A percentile compares a stretch with the other conserved stretches of the same genome.
These are phyloP conservation scores for Lasiodiplodia theobromae DNA, from an alignment of 2,329 filamentous ascomycete species.

Conservation along the genomic window DNA sequence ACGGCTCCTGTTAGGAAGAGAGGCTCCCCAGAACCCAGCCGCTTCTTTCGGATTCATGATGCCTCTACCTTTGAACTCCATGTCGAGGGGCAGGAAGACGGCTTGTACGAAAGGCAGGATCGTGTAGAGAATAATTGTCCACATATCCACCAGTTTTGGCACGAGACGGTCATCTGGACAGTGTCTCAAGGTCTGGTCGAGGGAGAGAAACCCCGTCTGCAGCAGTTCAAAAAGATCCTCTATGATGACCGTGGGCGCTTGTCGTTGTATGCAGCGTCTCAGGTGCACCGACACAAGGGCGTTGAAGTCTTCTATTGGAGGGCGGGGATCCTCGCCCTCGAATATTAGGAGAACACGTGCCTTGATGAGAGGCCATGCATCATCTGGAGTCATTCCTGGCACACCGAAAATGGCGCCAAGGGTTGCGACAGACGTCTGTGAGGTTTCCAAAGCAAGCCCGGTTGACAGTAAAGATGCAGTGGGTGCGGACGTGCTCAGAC, in stretches of 20 bases:
- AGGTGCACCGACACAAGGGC: slow-evolving; percentile 80
- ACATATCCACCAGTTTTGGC: slow-evolving; percentile 87
- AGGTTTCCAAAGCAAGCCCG: slow-evolving; percentile 32
- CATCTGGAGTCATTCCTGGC: slow-evolving; percentile 64
- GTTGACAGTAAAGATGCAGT: slow-evolving; percentile 32
- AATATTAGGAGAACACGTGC: slow-evolving; percentile 79
- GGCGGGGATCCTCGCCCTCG: slow-evolving; percentile 77
- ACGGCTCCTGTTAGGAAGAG: slow-evolving; percentile 48
- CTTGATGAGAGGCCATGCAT: slow-evolving; percentile 83
- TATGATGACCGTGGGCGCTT: slow-evolving; percentile 72
- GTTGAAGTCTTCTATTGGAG: slow-evolving; percentile 87
- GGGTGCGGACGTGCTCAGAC: slow-evolving; percentile 35
- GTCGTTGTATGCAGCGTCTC: slow-evolving; percentile 76
- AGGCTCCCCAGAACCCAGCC: slow-evolving; percentile 86
- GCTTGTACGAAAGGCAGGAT: slow-evolving; percentile 94
- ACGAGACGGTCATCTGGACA: slow-evolving; percentile 89
- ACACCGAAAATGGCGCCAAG: slow-evolving; percentile 57
- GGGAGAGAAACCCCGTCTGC: slow-evolving; percentile 80
- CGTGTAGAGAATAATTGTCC: slow-evolving; percentile 89
- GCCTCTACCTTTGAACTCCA: slow-evolving; percentile 89
- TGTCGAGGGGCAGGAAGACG: slow-evolving; percentile 89
- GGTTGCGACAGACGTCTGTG: slow-evolving; percentile 45
- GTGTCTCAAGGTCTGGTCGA: slow-evolving; percentile 82
- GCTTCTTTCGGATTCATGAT: slow-evolving; percentile 81
- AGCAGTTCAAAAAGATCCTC: slow-evolving; percentile 80